Evolutionary conservation across 352 stramenopile species (phyloP), one percentile per base, ranked within the genome.

Genomic region (Phytopythium vexans): DNA sequence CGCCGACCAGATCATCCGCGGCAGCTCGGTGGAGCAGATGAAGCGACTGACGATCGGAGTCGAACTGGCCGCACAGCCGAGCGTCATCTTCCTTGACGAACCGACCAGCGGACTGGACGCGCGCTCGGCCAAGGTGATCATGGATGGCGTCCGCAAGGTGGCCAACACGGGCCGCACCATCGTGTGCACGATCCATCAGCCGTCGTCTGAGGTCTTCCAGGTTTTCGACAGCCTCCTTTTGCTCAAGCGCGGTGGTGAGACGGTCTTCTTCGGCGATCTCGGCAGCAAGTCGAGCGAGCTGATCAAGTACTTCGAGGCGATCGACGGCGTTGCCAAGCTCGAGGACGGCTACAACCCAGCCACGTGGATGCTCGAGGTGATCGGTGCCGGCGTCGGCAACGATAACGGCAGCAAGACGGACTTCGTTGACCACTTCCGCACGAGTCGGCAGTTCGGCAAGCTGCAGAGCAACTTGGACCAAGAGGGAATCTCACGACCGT

Each of bases 31-130:
- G 3, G 74, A 82, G 39, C 66, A 86, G 53, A 68, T 74, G 62
- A 85, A 85, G 62, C 68, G 70, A 8, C 21, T 79, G 41, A 78
- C 74, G 44, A 85, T 85, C 40, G 74, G 70, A 38, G 70, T 85
- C 4, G 70, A 85, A 41, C 62, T 98, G 31, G 86, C 93, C 0
- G 83, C 80, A 2, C 82, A 87, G 12, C 77, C 88, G 27, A 77
- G 70, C 32, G 61, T 97, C 36, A 41, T 97, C 1, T 94, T 97
- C 61, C 47, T 87, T 27, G 77, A 90, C 35, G 74, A 86, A 12
- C 86, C 86, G 1, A 97, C 82, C 15, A 87, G 66, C 45, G 90
- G 90, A 15, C 65, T 98, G 1, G 91, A 97, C 57, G 78, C 77
- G 6, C 89, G 70, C 42, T 77, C 67, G 14, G 89, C 78, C 15